Evolutionary conservation across 441 rosid species (phyloP).

Genomic region (Arabidopsis hybrid): DNA sequence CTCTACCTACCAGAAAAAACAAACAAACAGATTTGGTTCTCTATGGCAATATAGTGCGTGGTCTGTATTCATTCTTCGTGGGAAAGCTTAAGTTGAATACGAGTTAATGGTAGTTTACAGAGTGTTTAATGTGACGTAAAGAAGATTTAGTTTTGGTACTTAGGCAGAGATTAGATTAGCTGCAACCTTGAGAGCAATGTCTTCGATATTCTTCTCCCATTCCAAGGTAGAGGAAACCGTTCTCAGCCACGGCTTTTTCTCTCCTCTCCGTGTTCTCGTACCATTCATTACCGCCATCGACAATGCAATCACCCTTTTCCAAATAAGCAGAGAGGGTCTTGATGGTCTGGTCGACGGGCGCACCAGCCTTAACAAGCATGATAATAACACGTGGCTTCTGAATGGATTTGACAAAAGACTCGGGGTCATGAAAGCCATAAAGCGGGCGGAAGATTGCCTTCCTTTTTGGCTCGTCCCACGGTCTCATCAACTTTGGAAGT

Average conservation of each 20-base stretch:
- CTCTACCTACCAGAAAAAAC: no score
- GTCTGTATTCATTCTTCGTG: no score
- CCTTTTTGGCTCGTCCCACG: conserved; percentile 83
- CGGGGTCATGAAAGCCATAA: conserved; percentile 85
- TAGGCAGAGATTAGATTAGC: no score
- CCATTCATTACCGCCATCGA: conserved; percentile 98
- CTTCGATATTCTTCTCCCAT: conserved; percentile 96
- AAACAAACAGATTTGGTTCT: no score
- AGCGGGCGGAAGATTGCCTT: conserved; percentile 86
- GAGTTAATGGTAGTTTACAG: no score
- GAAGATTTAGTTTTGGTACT: no score
- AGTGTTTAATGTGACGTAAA: no score
- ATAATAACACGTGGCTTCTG: conserved; percentile 94
- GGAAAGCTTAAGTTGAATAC: no score
- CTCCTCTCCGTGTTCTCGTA: conserved; percentile 96
- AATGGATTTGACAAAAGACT: conserved; percentile 78
- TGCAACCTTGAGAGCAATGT: conserved; percentile 89
- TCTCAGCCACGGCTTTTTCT: conserved; percentile 69
- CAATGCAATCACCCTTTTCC: conserved; percentile 93
- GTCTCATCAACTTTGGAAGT: conserved; percentile 90
- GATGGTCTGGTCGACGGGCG: conserved; percentile 91
- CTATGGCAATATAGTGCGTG: no score
- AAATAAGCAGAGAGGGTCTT: conserved; percentile 78
- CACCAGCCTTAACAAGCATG: conserved; percentile 96
- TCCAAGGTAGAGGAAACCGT: conserved; percentile 88